Conservation (phyloP, 2,329 filamentous ascomycete species). For the Penicillium sp. region DNA sequence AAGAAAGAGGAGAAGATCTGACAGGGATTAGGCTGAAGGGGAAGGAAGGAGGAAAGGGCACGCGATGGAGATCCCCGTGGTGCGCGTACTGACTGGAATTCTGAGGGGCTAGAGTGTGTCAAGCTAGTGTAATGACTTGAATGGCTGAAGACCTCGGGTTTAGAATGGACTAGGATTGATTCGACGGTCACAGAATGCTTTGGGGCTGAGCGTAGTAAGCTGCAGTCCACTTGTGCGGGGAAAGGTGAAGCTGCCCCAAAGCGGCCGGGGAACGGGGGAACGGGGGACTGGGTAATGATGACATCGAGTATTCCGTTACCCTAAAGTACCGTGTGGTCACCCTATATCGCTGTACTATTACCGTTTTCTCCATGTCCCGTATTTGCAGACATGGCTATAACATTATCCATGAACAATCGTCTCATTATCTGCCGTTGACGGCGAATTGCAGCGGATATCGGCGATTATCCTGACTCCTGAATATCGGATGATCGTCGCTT, state of each 20-base stretch:
- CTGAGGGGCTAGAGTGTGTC: neutral
- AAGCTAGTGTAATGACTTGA: neutral
- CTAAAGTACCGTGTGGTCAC: neutral
- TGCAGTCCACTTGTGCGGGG: conserved; percentile 11
- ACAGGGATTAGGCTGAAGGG: neutral
- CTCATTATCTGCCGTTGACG: neutral
- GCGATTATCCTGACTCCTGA: neutral
- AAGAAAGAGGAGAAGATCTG: neutral
- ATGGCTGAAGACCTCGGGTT: neutral
- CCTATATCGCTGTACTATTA: neutral
- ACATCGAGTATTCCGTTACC: neutral
- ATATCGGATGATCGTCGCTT: neutral
- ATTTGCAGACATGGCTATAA: neutral
- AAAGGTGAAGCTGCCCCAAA: conserved; percentile 5
- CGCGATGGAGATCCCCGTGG: neutral
- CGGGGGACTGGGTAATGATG: neutral
- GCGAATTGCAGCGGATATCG: neutral
- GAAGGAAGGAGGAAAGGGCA: neutral
- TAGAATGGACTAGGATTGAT: neutral
- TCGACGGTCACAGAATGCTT: neutral
- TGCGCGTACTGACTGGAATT: neutral
- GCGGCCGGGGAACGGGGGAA: neutral
- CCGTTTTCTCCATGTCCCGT: neutral
- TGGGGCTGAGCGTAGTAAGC: neutral
- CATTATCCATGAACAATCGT: neutral